Evolutionary conservation across 306 rosid species (phyloP).

Genomic region (Amphicarpaea edgeworthii): DNA sequence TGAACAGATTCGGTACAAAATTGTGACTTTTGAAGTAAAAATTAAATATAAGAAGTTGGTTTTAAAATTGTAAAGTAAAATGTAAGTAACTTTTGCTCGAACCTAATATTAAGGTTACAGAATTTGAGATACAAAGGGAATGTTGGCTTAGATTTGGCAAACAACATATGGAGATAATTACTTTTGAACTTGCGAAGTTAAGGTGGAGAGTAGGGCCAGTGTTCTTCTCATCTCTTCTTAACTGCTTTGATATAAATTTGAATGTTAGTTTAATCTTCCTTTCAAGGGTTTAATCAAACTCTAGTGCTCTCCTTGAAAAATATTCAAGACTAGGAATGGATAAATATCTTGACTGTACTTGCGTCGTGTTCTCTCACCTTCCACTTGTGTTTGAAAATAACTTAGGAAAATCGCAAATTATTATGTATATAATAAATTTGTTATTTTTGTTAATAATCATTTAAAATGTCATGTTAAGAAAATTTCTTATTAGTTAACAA

Average conservation of each 20-base stretch:
- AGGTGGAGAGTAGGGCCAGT: neutral
- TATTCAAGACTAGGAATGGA: conserved; percentile 11
- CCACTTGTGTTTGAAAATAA: neutral
- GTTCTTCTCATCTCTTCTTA: neutral
- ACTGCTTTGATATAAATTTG: conserved; percentile 2
- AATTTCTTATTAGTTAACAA: too few relatives aligned
- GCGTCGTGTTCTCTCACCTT: neutral
- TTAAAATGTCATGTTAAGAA: neutral
- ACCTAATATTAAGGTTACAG: neutral
- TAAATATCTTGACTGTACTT: conserved; percentile 13
- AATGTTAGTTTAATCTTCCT: conserved; percentile 6
- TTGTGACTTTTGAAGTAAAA: neutral
- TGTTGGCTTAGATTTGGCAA: neutral
- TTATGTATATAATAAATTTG: neutral
- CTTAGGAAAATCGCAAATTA: neutral
- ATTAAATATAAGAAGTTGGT: neutral
- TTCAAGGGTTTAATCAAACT: neutral
- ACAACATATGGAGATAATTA: neutral
- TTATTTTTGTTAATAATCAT: neutral
- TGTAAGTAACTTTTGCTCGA: neutral
- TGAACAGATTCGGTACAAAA: neutral
- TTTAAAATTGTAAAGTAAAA: neutral
- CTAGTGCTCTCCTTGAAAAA: neutral
- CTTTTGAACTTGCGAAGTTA: neutral
- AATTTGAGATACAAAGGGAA: neutral